Conservation (phyloP, 352 stramenopile genomes). For the Pythium brachiatum region DNA sequence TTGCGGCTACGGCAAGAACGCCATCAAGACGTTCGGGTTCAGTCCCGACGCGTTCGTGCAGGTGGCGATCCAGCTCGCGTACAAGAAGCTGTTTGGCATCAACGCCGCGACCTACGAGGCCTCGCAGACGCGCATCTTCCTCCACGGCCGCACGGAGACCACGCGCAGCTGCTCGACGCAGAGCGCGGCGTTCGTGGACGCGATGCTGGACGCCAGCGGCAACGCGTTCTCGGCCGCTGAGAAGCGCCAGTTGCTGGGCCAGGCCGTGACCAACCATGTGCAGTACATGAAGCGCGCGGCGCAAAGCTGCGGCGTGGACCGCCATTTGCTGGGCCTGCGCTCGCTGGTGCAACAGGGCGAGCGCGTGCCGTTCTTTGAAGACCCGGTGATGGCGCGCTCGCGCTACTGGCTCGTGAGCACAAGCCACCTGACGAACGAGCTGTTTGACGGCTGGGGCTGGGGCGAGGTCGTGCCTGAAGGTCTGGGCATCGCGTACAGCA, state of each 20-base stretch:
- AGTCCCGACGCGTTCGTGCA: conserved; percentile 96
- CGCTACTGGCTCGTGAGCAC: conserved; percentile 82
- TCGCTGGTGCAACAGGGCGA: conserved; percentile 49
- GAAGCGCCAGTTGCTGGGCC: conserved; percentile 5
- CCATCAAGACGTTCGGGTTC: conserved; percentile 89
- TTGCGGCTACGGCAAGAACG: conserved; percentile 84
- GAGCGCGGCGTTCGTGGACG: conserved; percentile 85
- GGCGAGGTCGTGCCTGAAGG: conserved; percentile 78
- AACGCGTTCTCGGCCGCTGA: too few relatives aligned
- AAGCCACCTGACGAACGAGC: conserved; percentile 76
- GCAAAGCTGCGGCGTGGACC: conserved; percentile 86
- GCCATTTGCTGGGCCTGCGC: conserved; percentile 92
- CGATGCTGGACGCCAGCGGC: conserved; percentile 55
- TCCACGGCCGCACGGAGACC: conserved; percentile 94
- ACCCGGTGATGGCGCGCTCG: conserved; percentile 58
- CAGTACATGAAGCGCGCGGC: conserved; percentile 73
- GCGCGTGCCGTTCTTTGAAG: conserved; percentile 65
- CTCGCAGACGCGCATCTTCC: conserved; percentile 91
- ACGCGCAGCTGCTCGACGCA: conserved; percentile 79
- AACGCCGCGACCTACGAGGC: conserved; percentile 93
- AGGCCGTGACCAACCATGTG: conserved; percentile 21
- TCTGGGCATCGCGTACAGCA: conserved; percentile 78
- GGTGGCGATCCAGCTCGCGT: conserved; percentile 94
- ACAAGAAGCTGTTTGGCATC: conserved; percentile 66
- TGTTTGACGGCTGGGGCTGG: conserved; percentile 85